phyloP scores from a whole-genome alignment of 176 grass and related monocot genomes.

The Avena eriantha region DNA sequence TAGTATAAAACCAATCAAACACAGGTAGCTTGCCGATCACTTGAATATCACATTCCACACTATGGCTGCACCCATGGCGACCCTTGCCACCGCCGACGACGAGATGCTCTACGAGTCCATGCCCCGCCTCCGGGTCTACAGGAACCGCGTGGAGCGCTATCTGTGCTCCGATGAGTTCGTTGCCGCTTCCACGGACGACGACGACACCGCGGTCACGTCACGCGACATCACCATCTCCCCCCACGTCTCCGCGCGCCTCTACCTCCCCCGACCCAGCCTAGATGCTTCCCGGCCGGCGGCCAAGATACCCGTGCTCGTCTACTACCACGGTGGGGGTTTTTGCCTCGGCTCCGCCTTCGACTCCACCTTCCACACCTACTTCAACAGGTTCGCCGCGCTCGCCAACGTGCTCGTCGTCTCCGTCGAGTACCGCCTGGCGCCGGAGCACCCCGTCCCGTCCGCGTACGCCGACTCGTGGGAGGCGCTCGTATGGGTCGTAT shows the following conservation, averaged over 20 bases:
- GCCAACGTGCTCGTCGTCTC: conserved; percentile 57
- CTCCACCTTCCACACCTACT: conserved; percentile 56
- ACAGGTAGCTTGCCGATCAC: too few species aligned
- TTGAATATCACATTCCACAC: background rate
- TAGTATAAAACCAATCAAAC: too few species aligned
- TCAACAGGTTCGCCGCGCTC: conserved; percentile 47
- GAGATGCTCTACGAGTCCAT: background rate
- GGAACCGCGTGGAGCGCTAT: background rate
- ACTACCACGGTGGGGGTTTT: conserved; percentile 72
- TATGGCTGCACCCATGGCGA: background rate
- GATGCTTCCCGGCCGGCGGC: background rate
- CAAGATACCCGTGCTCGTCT: conserved; percentile 58
- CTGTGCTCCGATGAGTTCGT: background rate
- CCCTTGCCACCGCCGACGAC: background rate
- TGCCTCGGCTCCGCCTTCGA: conserved; percentile 69
- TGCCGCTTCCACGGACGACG: background rate
- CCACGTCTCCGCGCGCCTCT: background rate
- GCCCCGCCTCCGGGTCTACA: background rate
- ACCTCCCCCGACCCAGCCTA: background rate
- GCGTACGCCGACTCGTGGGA: conserved; percentile 61
- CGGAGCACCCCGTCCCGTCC: conserved; percentile 71
- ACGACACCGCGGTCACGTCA: background rate
- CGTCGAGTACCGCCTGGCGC: conserved; percentile 83
- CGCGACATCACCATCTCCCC: background rate
- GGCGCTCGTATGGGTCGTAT: conserved; percentile 66